Percentiles rank a stretch among this genome's conserved stretches.
Conservation (phyloP, 495 filamentous ascomycete species). For the Pyrenula aspistea region DNA sequence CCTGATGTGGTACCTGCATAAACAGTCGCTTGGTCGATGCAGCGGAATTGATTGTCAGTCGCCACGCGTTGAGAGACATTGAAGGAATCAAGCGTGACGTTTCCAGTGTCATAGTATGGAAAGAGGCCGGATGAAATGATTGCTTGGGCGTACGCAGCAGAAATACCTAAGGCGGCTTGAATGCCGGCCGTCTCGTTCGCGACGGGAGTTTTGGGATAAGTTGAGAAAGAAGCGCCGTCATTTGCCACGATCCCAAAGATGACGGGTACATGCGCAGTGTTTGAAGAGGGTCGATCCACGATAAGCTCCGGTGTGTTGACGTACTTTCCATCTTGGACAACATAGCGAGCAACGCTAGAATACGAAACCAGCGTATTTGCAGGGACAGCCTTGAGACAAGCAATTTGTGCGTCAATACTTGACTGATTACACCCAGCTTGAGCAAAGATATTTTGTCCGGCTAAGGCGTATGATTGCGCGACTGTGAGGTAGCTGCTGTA, state of each 20-base stretch:
- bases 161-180: constrained; percentile 21
- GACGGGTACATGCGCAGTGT: constrained; percentile 22
- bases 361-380: constrained; percentile 17
- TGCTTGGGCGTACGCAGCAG: constrained; percentile 16
- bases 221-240: constrained; percentile 28
- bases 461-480: constrained; percentile 20
- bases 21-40: constrained; percentile 32
- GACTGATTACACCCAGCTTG: constrained; percentile 22
- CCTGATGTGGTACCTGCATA: constrained; percentile 21
- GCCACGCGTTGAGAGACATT: constrained; percentile 28
- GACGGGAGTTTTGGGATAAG: constrained; percentile 20
- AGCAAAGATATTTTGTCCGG: constrained; percentile 23
- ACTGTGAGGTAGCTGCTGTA: constrained; percentile 37
- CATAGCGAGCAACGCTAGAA: constrained; percentile 23
- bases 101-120: constrained; percentile 24
- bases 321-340: constrained; percentile 30
- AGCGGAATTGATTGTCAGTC: constrained; percentile 31
- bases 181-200: constrained; percentile 19
- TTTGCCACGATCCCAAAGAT: constrained; percentile 27
- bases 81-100: constrained; percentile 29
- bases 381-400: constrained; percentile 22
- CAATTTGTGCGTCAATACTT: constrained; percentile 18
- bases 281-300: constrained; percentile 16
- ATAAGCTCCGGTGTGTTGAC: constrained; percentile 26
- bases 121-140: constrained; percentile 29